Evolutionary conservation across 768 basidiomycete genomes (phyloP).

Genomic region (Lactarius psammicola): DNA sequence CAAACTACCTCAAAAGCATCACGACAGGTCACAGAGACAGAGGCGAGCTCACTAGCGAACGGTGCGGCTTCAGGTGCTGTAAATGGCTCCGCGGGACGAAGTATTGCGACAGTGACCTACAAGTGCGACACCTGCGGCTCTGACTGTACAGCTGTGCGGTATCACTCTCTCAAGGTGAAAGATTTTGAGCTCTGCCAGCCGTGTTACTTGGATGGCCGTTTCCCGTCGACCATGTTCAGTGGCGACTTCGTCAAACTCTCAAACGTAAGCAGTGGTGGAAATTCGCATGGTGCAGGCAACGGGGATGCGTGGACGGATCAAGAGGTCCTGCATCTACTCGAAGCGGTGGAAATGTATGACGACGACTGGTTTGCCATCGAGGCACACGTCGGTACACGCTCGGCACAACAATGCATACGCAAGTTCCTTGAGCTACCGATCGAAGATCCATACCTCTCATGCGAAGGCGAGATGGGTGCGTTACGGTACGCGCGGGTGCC

Average conservation of each 20-base stretch:
- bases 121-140: constrained; percentile 94
- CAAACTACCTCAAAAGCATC: constrained; percentile 85
- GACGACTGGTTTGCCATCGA: constrained; percentile 95
- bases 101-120: constrained; percentile 50
- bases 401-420: constrained; percentile 91
- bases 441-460: constrained; percentile 87
- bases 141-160: constrained; percentile 85
- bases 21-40: constrained; percentile 60
- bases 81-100: constrained; percentile 38
- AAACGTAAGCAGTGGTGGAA: constrained; percentile 35
- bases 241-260: constrained; percentile 95
- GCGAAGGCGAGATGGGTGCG: constrained; percentile 72
- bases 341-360: constrained; percentile 97
- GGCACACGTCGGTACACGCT: constrained; percentile 89
- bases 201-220: constrained; percentile 95
- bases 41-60: constrained; percentile 65
- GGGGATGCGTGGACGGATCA: constrained; percentile 83
- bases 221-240: constrained; percentile 93
- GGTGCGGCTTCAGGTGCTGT: constrained; percentile 47
- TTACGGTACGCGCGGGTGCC: constrained; percentile 78
- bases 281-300: constrained; percentile 40
- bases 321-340: constrained; percentile 84
- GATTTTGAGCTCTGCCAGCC: constrained; percentile 87
- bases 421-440: constrained; percentile 96
- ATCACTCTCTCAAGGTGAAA: constrained; percentile 91